phyloP scores from a whole-genome alignment of 495 filamentous ascomycete species.

The Talaromyces adpressus region DNA sequence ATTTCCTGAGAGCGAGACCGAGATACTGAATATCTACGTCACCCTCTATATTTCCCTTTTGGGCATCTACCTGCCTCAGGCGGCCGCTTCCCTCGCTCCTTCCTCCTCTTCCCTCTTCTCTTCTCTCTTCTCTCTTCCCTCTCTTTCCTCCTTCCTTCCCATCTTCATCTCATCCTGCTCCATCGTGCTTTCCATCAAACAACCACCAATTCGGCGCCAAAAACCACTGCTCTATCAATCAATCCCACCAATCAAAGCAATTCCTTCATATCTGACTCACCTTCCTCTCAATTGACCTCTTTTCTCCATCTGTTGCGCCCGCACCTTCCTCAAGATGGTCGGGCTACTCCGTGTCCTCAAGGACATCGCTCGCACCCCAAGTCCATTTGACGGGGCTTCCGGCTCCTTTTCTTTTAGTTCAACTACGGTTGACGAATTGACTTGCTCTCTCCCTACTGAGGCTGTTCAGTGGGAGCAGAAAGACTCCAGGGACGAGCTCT shows the following conservation, averaged over 20 bases:
- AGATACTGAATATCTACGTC: neutral
- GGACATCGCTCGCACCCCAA: neutral
- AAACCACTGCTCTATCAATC: neutral
- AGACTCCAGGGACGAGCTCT: neutral
- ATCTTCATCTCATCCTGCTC: neutral
- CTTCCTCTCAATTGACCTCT: slow-evolving; percentile 8
- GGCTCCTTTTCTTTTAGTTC: neutral
- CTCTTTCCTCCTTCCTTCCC: neutral
- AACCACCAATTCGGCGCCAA: neutral
- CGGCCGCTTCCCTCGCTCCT: neutral
- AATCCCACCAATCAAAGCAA: neutral
- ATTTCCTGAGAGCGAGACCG: neutral
- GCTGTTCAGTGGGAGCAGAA: neutral
- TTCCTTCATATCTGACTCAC: slow-evolving; percentile 7
- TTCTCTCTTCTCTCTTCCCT: neutral
- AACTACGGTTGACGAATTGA: neutral
- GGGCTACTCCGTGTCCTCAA: neutral
- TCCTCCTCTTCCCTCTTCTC: neutral
- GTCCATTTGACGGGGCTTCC: neutral
- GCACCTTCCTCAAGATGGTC: neutral
- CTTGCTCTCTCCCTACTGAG: neutral
- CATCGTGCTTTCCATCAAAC: neutral
- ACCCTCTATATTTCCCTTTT: neutral
- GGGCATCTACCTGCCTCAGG: neutral
- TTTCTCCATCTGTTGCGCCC: neutral